These are phyloP conservation scores for Hygrophorus russula DNA, from an alignment of 768 basidiomycete genomes.

Conservation along the genomic window DNA sequence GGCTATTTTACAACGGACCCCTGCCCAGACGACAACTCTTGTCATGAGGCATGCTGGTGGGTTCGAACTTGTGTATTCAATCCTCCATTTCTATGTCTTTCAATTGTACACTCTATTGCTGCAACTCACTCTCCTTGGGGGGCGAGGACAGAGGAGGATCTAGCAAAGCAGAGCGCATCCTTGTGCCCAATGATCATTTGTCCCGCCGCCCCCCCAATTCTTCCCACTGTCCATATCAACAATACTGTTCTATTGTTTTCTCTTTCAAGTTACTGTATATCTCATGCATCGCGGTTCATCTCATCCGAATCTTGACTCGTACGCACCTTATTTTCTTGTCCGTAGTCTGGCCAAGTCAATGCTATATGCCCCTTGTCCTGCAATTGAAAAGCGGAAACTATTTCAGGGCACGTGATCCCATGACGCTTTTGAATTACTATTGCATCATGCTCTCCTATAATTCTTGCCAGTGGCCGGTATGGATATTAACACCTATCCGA, in stretches of 20 bases:
- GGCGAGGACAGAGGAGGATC: not conserved
- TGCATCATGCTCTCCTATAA: no score
- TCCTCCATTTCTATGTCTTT: conserved; percentile 32
- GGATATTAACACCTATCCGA: no score
- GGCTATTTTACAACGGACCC: not conserved
- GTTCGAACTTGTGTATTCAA: conserved; percentile 24
- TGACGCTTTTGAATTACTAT: no score
- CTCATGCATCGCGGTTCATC: not conserved
- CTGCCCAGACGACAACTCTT: conserved; percentile 9
- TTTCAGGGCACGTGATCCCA: no score
- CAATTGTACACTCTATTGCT: conserved; percentile 31
- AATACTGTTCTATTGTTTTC: not conserved
- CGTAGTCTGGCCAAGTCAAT: conserved; percentile 8
- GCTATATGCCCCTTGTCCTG: no score
- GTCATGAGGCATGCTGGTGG: conserved; percentile 23
- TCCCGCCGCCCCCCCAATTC: no score
- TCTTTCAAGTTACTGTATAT: not conserved
- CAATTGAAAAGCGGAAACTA: no score
- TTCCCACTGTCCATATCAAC: no score
- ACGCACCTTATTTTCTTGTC: conserved; percentile 93
- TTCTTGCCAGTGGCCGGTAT: no score
- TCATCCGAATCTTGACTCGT: conserved; percentile 1
- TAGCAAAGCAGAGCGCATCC: no score
- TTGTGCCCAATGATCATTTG: no score
- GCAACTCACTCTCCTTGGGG: conserved; percentile 17